Evolutionary conservation across 2,329 filamentous ascomycete species (phyloP).

Genomic region (Mollisia scopiformis): DNA sequence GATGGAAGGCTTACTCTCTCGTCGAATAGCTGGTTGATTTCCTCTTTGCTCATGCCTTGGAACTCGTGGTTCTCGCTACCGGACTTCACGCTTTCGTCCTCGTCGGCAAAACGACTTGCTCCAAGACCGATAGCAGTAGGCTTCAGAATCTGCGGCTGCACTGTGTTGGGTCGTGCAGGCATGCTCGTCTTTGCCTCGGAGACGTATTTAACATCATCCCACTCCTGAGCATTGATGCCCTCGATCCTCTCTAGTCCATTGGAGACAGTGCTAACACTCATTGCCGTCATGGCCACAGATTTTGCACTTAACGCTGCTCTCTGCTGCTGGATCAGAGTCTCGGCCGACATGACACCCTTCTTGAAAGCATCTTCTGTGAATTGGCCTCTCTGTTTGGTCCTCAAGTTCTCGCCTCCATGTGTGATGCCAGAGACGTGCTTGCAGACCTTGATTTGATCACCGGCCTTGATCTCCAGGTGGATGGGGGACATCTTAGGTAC

Average conservation of each 20-base stretch:
- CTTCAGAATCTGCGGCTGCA: constrained; percentile 1
- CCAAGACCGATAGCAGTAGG: constrained; percentile 17
- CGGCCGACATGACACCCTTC: not conserved
- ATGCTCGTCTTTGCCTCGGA: constrained; percentile 1
- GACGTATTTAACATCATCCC: constrained; percentile 23
- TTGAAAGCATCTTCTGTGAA: constrained; percentile 23
- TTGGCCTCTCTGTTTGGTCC: constrained; percentile 18
- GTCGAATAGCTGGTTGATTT: constrained; percentile 22
- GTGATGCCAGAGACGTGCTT: constrained; percentile 27
- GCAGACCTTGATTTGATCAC: constrained; percentile 24
- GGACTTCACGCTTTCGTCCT: constrained; percentile 6
- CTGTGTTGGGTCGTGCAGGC: too few relatives aligned
- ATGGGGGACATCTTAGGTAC: not conserved
- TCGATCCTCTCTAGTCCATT: constrained; percentile 22
- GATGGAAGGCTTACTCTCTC: constrained; percentile 17
- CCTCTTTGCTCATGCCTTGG: constrained; percentile 12
- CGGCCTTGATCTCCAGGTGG: constrained; percentile 16
- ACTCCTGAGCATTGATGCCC: constrained; percentile 25
- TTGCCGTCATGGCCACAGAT: too few relatives aligned
- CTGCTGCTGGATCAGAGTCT: constrained; percentile 9
- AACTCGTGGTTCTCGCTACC: constrained; percentile 3
- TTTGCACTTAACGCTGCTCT: too few relatives aligned
- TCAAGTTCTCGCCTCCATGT: constrained; percentile 24
- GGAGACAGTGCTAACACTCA: constrained; percentile 5
- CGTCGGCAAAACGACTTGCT: constrained; percentile 23